Conservation (phyloP, 805 yeast species). For the Wickerhamiella occidentalis region DNA sequence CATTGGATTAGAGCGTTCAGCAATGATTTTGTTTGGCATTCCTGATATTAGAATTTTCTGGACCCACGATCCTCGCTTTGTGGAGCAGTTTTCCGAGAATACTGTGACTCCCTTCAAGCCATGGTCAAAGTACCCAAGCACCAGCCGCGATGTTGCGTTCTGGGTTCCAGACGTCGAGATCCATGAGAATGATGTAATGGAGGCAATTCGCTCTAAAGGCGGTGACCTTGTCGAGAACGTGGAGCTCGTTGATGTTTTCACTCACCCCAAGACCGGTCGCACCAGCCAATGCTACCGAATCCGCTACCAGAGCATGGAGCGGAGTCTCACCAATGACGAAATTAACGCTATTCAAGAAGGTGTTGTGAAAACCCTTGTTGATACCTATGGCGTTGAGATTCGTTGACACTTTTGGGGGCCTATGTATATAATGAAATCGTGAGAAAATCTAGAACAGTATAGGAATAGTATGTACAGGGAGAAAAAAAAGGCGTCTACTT, state of each 20-base stretch:
- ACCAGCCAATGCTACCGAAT: conserved; percentile 79
- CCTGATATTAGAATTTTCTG: conserved; percentile 93
- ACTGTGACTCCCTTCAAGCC: conserved; percentile 65
- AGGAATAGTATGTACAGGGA: conserved; percentile 6
- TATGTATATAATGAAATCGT: conserved; percentile 5
- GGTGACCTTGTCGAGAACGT: conserved; percentile 88
- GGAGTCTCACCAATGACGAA: conserved; percentile 76
- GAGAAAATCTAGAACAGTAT: not conserved
- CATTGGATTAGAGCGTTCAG: conserved; percentile 84
- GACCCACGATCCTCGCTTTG: conserved; percentile 71
- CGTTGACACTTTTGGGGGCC: no score
- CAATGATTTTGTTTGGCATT: conserved; percentile 88
- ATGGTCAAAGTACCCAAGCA: conserved; percentile 82
- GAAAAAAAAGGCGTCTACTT: conserved; percentile 23
- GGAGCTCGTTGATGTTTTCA: conserved; percentile 62
- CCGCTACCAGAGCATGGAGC: conserved; percentile 91
- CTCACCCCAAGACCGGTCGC: conserved; percentile 68
- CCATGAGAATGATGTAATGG: conserved; percentile 91
- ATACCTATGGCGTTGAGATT: conserved; percentile 45
- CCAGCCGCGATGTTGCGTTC: conserved; percentile 78
- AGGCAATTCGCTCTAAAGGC: conserved; percentile 65
- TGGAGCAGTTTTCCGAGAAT: conserved; percentile 55
- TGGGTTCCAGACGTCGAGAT: conserved; percentile 55
- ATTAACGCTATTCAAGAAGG: conserved; percentile 58
- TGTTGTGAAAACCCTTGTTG: conserved; percentile 47